Evolutionary conservation across 345 rosid species (phyloP), one percentile per base, ranked within the genome.

Genomic region (Aquilaria yunnanensis): DNA sequence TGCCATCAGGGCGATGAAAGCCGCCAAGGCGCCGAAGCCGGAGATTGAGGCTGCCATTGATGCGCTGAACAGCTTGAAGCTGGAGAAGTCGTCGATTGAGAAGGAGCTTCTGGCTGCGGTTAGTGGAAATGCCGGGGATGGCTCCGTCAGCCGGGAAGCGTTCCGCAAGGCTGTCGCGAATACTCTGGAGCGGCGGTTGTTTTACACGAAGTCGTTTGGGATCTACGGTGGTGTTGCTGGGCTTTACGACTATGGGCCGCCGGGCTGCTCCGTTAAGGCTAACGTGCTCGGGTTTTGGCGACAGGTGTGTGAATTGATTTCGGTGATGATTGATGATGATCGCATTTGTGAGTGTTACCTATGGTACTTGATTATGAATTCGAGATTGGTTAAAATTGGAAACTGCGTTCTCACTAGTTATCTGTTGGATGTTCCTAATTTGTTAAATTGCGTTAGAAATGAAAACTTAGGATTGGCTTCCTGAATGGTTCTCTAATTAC

Each of bases 151-250:
- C 71, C 79, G 83, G 66, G 98, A 93, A 72, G 89, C 86, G 14
- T 89, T 93, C 70, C 91, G 98, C 9, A 89, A 86, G 71, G 67
- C 85, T 47, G 87, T 78, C 1, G 83, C 70, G 4, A 93, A 90
- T 62, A 86, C 98, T 8, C 85, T 93, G 0, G 98, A 86, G 67
- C 77, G 97, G 52, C 86, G 92, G 29, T 76, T 89, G 72, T 93
- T 93, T 53, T 93, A 75, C 64, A 85, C 83, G 2, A 94, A 96
- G 0, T 90, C 97, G 2, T 93, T 90, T 68, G 85, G 88, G 83
- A 93, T 93, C 64, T 93, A 93, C 67, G 63, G 96, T 10, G 97
- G 97, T 5, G 97, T 93, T 2, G 96, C 98, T 11, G 98, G 98
- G 3, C 87, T 93, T 51, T 93, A 82, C 56, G 98, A 93, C 75